Evolutionary conservation across 768 basidiomycete genomes (phyloP).

Genomic region (Rhodotorula paludigena): DNA sequence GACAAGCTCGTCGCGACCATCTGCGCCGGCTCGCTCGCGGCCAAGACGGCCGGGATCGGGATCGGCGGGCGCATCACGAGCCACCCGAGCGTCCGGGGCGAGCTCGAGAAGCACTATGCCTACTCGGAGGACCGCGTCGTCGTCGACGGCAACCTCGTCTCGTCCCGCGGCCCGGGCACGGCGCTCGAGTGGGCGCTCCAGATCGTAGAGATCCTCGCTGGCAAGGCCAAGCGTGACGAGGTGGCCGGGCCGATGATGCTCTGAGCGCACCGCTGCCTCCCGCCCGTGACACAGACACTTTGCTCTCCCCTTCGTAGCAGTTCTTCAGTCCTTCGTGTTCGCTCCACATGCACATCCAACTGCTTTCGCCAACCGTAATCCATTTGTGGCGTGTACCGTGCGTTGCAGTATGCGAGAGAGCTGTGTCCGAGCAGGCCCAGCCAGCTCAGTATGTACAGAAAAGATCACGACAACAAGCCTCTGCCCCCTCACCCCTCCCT

Average conservation of each 20-base stretch:
- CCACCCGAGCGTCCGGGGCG: conserved; percentile 32
- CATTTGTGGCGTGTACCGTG: too few species aligned
- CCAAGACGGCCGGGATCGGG: conserved; percentile 25
- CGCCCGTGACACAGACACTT: too few species aligned
- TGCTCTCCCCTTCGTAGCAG: background rate
- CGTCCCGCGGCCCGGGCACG: conserved; percentile 36
- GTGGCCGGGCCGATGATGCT: conserved; percentile 31
- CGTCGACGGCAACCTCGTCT: conserved; percentile 28
- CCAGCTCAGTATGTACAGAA: background rate
- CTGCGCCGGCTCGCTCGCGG: conserved; percentile 38
- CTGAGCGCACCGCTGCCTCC: background rate
- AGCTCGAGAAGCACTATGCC: conserved; percentile 36
- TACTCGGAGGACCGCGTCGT: conserved; percentile 38
- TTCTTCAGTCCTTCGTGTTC: background rate
- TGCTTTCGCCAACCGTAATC: too few species aligned
- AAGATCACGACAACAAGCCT: background rate
- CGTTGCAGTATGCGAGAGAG: too few species aligned
- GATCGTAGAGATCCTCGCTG: conserved; percentile 29
- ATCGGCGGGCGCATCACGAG: conserved; percentile 30
- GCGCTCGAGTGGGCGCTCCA: conserved; percentile 29
- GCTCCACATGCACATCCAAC: too few species aligned
- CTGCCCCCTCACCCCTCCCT: background rate
- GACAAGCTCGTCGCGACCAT: conserved; percentile 36
- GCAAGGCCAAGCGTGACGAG: conserved; percentile 34
- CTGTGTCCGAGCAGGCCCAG: too few species aligned